Base-by-base conservation (phyloP, 202 grass and related monocot genomes). In the Setaria italica region DNA sequence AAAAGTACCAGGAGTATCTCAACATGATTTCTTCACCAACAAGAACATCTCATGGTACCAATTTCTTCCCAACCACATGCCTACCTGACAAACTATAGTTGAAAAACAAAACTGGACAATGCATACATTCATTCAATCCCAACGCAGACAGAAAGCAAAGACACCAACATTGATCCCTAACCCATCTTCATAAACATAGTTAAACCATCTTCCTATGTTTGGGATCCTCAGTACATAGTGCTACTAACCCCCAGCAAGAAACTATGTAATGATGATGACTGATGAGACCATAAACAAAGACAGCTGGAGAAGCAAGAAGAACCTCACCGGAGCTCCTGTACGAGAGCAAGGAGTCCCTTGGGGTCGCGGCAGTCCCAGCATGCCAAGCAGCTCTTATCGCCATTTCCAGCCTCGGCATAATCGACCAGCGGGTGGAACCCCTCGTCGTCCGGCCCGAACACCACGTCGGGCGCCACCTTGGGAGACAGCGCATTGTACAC, bases 291-390 rank as follows among this genome's bases (percentile, higher is more conserved):
- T 50, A 50, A 57, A 33, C 62, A 62, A 33, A 35, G 50, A 72
- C 17, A 48, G 13, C 1, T 1, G 16, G 9, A 68, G 17, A 80
- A 79, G 45, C 65, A 46, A 83, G 64, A 79, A 41, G n/a, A 35
- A 34, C 14, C 68, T 84, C 70, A 95, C 96, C 96, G 86, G 55
- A 99, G 87, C 79, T 99, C 90, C n/a, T 86, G 84, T 35, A 99
- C 87, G 5, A 99, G 86, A 62, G 62, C 53, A 49, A 94, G 62
- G 48, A 99, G 83, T 60, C 85, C 87, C 37, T 79, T 32, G 3
- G 89, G 86, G 62, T 94, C 91, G 35, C 84, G 85, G 76, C 47
- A 72, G 74, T 95, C 88, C 96, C 96, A 99, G 51, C 78, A 67
- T 0, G 43, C 76, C 88, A 99, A 78, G 80, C 88, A 89, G 76